A percentile compares a stretch with the other conserved stretches of the same genome.
Evolutionary conservation across 305 asterid species (phyloP).

Genomic region (Fraxinus paxiana): DNA sequence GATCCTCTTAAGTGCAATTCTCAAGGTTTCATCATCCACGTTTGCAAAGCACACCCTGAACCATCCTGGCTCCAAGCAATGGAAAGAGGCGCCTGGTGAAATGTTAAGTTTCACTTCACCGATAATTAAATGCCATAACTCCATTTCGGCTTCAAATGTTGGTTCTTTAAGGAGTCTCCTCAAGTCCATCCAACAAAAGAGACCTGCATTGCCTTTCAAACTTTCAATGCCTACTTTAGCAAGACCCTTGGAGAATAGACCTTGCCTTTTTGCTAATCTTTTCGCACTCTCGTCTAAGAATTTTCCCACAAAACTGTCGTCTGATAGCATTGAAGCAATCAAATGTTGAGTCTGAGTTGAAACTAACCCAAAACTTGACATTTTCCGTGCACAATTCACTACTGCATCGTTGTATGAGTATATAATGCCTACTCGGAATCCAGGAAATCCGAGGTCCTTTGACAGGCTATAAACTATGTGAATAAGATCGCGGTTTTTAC

Average conservation of each 20-base stretch:
- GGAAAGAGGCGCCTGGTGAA: constrained; percentile 53
- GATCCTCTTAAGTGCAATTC: constrained; percentile 47
- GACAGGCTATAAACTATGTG: constrained; percentile 60
- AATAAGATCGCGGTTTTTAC: constrained; percentile 41
- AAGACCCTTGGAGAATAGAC: constrained; percentile 29
- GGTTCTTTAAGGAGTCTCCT: constrained; percentile 35
- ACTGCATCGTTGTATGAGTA: constrained; percentile 50
- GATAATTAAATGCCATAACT: constrained; percentile 43
- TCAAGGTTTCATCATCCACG: constrained; percentile 47
- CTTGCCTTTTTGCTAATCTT: constrained; percentile 35
- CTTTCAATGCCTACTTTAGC: constrained; percentile 39
- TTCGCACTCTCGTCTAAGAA: constrained; percentile 34
- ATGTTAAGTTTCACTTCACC: constrained; percentile 49
- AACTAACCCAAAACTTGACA: constrained; percentile 62
- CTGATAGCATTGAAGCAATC: constrained; percentile 46
- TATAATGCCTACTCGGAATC: constrained; percentile 47
- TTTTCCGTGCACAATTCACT: constrained; percentile 38
- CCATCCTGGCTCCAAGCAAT: constrained; percentile 61
- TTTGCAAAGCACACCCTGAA: constrained; percentile 55
- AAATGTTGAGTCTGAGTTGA: constrained; percentile 54
- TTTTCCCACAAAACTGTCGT: constrained; percentile 37
- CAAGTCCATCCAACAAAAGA: constrained; percentile 55
- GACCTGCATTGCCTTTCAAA: constrained; percentile 42
- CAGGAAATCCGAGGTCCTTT: constrained; percentile 59
- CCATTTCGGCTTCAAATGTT: constrained; percentile 47